Conservation (phyloP, 129 eudicot genomes). For the Smallanthus sonchifolius region DNA sequence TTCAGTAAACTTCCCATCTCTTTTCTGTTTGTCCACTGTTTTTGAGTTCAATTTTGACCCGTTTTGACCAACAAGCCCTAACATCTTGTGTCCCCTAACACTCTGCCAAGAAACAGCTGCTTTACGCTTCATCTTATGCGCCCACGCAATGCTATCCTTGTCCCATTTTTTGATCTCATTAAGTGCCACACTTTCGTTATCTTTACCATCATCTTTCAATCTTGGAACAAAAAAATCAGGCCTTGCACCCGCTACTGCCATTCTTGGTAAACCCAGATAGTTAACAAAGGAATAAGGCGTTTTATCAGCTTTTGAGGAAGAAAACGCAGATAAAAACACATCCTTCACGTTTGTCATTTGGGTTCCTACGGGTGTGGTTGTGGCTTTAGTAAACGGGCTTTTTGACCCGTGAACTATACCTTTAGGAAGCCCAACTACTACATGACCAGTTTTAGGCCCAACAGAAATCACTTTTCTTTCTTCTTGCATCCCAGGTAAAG, state of each 20-base stretch:
- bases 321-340: conserved; percentile 37
- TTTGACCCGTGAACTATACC: conserved; percentile 8
- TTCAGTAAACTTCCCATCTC: conserved; percentile 14
- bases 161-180: conserved; percentile 42
- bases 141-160: conserved; percentile 40
- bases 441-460: conserved; percentile 17
- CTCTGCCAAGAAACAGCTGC: conserved; percentile 45
- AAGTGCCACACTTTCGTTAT: conserved; percentile 20
- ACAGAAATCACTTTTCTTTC: conserved; percentile 21
- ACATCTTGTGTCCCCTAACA: conserved; percentile 16
- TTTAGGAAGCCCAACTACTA: conserved; percentile 30
- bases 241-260: conserved; percentile 42
- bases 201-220: conserved; percentile 23
- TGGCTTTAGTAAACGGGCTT: conserved; percentile 10
- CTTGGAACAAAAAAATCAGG: conserved; percentile 44
- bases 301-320: conserved; percentile 22
- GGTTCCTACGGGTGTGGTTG: conserved; percentile 12
- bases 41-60: conserved; percentile 21
- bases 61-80: conserved; percentile 19
- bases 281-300: conserved; percentile 20
- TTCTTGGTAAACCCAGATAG: conserved; percentile 43
- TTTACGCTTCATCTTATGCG: conserved; percentile 47
- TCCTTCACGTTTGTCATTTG: conserved; percentile 30
- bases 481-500: conserved; percentile 28
- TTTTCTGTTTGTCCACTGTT: conserved; percentile 19